phyloP scores from a whole-genome alignment of 495 filamentous ascomycete genomes.

The Antarctomyces pellizariae region DNA sequence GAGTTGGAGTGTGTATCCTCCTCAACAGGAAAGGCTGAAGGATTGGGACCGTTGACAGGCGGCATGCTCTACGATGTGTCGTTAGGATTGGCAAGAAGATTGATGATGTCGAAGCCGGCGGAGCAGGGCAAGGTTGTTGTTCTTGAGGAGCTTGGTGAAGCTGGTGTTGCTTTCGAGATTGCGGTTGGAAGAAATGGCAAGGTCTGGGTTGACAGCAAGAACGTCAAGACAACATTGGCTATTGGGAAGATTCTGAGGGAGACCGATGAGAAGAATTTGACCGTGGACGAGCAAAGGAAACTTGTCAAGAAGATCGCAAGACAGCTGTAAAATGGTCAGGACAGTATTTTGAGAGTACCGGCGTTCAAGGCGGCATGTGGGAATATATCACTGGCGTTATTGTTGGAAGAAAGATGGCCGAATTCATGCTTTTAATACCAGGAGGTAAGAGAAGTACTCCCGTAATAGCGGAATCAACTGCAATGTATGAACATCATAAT shows the following conservation, averaged over 20 bases:
- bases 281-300: slow-evolving; percentile 53
- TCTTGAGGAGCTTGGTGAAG: slow-evolving; percentile 62
- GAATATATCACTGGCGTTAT: too few relatives aligned
- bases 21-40: slow-evolving; percentile 70
- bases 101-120: slow-evolving; percentile 40
- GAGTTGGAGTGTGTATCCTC: slow-evolving; percentile 78
- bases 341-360: too few relatives aligned
- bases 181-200: slow-evolving; percentile 86
- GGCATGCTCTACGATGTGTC: slow-evolving; percentile 75
- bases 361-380: too few relatives aligned
- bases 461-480: too few relatives aligned
- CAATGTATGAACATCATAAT: too few relatives aligned
- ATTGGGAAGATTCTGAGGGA: slow-evolving; percentile 62
- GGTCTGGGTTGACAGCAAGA: slow-evolving; percentile 69
- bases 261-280: slow-evolving; percentile 45
- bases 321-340: too few relatives aligned
- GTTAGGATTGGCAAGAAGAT: slow-evolving; percentile 52
- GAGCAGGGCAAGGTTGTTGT: slow-evolving; percentile 47
- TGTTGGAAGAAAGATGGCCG: too few relatives aligned
- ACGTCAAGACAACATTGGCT: slow-evolving; percentile 38
- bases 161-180: slow-evolving; percentile 64
- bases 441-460: too few relatives aligned
- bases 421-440: too few relatives aligned
- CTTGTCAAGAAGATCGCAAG: slow-evolving; percentile 36
- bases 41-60: slow-evolving; percentile 61